phyloP scores from a whole-genome alignment of 805 yeast species.

The Metschnikowia reukaufii region DNA sequence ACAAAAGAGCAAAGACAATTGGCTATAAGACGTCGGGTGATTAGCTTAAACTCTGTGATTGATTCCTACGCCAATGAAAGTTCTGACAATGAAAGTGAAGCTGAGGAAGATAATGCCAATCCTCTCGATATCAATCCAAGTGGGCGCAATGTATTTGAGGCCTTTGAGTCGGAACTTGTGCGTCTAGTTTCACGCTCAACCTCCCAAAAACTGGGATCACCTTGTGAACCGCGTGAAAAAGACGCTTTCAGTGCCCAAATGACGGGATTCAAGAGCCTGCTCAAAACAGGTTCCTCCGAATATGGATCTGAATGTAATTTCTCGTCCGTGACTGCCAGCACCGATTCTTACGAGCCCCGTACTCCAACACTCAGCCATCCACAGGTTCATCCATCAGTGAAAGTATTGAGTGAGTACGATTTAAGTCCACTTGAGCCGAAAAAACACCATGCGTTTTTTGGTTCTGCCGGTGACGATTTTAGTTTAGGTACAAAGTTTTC shows the following conservation, averaged over 20 bases:
- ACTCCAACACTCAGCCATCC: slow-evolving; percentile 11
- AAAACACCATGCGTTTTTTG: slow-evolving; percentile 10
- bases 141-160: slow-evolving; percentile 3
- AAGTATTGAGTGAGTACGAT: slow-evolving; percentile 6
- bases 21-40: slow-evolving; percentile 1
- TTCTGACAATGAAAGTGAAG: slow-evolving; percentile 6
- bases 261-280: background rate
- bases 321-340: slow-evolving; percentile 3
- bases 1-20: background rate
- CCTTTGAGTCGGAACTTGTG: background rate
- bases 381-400: slow-evolving; percentile 2
- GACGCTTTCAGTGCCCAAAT: slow-evolving; percentile 1
- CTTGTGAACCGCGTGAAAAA: background rate
- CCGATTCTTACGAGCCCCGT: slow-evolving; percentile 11
- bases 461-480: background rate
- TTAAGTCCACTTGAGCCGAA: slow-evolving; percentile 16
- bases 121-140: background rate
- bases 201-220: background rate
- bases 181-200: background rate
- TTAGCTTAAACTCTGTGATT: slow-evolving; percentile 14
- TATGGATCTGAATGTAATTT: slow-evolving; percentile 4
- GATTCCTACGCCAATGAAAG: slow-evolving; percentile 14
- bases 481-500: background rate
- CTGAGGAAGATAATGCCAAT: background rate
- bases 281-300: slow-evolving; percentile 1